Base-by-base conservation (phyloP, 2,329 filamentous ascomycete genomes). In the Triangularia setosa region DNA sequence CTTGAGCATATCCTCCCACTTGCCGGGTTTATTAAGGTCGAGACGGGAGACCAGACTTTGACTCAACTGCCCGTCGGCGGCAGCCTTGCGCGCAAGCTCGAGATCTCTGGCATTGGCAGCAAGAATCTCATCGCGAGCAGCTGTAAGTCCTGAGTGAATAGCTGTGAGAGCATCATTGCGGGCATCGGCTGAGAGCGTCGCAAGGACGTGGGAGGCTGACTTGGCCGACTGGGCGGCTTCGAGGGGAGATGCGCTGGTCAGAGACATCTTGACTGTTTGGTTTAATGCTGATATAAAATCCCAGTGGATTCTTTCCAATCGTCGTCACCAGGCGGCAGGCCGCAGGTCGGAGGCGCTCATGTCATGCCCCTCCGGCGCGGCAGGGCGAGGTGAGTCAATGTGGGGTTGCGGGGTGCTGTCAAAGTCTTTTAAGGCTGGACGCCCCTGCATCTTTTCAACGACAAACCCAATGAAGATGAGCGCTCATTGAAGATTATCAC, bases 1-100 rank as follows among this genome's bases (percentile, higher is more conserved):
- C 79, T 93, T 90, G 69, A 99, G 83, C 95, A 99, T 98, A 74
- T 98, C 95, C 73, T 97, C 93, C 83, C 90, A 99, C 80, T 98
- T 98, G 64, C 94, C 94, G 74, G 87, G 86, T 76, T 91, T 90
- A 58, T 87, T 88, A 58, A 99, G 81, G 77, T 99, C 94, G 66
- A 99, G 83, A 63, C 95, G 86, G 72, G 96, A 95, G 30, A 97
- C 86, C 24, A 98, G 84, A 73, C 92, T 95, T 72, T 90, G 84
- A 75, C 88, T 94, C 58, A 98, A 80, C 57, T 87, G 81, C 48
- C 94, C 94, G 72, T 88, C 85, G 16, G 87, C 85, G 21, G 91
- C 92, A 58, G 92, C 91, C 71, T 85, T 82, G 48, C 84, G 85
- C 2, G 95, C 95, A 55, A 84, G 80, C 61, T 88, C 87, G 61